Base-by-base conservation (phyloP, 192 early-diverging fungal species). In the Coemansia sp. region DNA sequence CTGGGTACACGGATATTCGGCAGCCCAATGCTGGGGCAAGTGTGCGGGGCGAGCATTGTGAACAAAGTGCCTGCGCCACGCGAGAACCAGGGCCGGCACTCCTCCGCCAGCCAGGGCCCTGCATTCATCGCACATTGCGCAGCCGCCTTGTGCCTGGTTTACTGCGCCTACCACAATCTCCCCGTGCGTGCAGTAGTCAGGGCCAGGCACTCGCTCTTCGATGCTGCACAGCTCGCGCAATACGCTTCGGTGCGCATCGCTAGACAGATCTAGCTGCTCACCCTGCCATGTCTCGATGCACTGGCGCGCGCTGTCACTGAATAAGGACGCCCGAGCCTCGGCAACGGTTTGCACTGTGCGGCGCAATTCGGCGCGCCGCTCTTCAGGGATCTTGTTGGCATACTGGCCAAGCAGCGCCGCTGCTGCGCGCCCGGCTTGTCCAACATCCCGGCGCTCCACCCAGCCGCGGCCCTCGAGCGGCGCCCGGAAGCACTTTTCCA, bases 41-140 rank as follows among this genome's bases (percentile, higher is more conserved):
- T 69, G 35, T n/a, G 39, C 42, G 2, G 79, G 79, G 23, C 14
- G 39, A 18, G 72, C 68, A 52, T 63, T 23, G 3, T 74, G 52
- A n/a, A 82, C 59, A 73, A 82, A 82, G 53, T 82, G 79, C 16
- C 25, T 39, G 25, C 79, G 75, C 79, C 79, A 82, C 16, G 58
- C 39, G 3, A 48, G 31, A 3, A 74, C 62, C n/a, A 82, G 43
- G 2, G 62, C 79, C 2, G 58, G 37, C 35, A 77, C 45, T 0
- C 79, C 79, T 1, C 47, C 71, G 0, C 8, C 21, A 11, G 28
- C 65, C 23, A 77, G 38, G 18, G 12, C 18, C 41, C 38, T 16
- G 59, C 79, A 82, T 26, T 56, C 42, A 0, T 1, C 37, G 34
- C 79, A 82, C 71, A 70, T 62, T 13, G 35, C 10, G n/a, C 36